Base-by-base conservation (phyloP, 1,284 basidiomycete genomes). In the Cryptococcus depauperatus region DNA sequence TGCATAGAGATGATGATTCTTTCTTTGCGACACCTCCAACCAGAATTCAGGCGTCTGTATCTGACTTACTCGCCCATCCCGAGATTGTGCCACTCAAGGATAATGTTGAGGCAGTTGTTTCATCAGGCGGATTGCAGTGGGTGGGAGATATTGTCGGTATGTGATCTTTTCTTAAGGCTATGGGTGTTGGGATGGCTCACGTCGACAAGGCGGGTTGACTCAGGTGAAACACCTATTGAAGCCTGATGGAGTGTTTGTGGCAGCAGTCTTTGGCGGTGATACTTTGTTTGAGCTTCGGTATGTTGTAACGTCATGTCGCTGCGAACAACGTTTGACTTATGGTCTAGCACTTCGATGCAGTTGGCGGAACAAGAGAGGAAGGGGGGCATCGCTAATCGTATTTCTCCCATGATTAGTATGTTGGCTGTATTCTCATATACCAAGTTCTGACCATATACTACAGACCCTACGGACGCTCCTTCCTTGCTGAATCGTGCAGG, bases 331-430 rank as follows among this genome's bases (percentile, higher is more conserved):
- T 7, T 13, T 34, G 43, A 11, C 27, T 22, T 35, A n/a, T n/a
- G 33, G 13, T 18, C 18, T 28, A 59, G 59, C 19, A 68, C 67
- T 1, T 56, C 91, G 4, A 76, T 99, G 22, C 93, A 98, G 64
- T 76, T 99, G 1, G 95, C 95, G 3, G 89, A 98, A 74, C 76
- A 85, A 40, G 95, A 99, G 62, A 79, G 91, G 5, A 84, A 93
- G 68, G 95, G 95, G 6, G 95, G 95, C 0, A 85, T 99, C 49
- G 92, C 91, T 18, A 89, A 93, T 6, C 84, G 89, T 45, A 73
- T 98, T 26, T 96, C 90, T 3, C 95, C 95, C 0, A 98, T 99
- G 95, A 91, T 93, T 51, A 84, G 90, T 90, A 53, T 41, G 76
- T 65, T 9, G 3, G 18, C 35, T 11, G 42, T 33, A 19, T 47